phyloP scores from a whole-genome alignment of 768 basidiomycete genomes.

The Neoboletus magnificus region DNA sequence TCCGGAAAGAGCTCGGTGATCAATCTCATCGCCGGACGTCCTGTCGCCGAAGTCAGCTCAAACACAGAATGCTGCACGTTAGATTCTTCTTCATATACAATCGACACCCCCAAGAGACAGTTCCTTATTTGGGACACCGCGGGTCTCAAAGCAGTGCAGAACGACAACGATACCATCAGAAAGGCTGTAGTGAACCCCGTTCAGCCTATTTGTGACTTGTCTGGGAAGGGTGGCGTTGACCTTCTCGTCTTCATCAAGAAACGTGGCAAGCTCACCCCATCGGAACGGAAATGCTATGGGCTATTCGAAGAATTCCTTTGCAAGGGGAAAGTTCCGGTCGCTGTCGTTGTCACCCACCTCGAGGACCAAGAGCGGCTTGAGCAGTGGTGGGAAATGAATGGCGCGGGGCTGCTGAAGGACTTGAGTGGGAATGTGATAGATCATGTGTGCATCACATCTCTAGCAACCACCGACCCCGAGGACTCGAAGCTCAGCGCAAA shows the following conservation, averaged over 20 bases:
- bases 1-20: constrained; percentile 32
- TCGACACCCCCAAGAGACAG: neutral
- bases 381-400: constrained; percentile 23
- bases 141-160: too few species aligned
- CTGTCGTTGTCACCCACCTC: constrained; percentile 34
- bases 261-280: too few species aligned
- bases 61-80: neutral
- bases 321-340: too few species aligned
- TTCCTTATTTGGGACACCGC: constrained; percentile 2
- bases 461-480: neutral
- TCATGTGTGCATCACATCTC: constrained; percentile 23
- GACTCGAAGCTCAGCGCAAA: neutral
- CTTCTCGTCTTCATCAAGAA: too few species aligned
- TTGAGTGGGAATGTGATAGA: neutral
- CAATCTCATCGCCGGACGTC: neutral
- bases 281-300: constrained; percentile 24
- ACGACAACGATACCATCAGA: too few species aligned
- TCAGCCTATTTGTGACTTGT: too few species aligned
- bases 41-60: neutral
- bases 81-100: neutral
- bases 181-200: too few species aligned
- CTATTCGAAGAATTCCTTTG: constrained; percentile 35
- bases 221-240: too few species aligned
- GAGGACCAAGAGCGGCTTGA: constrained; percentile 22
- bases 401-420: neutral